Evolutionary conservation across 2,329 filamentous ascomycete genomes (phyloP).

Genomic region (Hirsutella minnesotensis): DNA sequence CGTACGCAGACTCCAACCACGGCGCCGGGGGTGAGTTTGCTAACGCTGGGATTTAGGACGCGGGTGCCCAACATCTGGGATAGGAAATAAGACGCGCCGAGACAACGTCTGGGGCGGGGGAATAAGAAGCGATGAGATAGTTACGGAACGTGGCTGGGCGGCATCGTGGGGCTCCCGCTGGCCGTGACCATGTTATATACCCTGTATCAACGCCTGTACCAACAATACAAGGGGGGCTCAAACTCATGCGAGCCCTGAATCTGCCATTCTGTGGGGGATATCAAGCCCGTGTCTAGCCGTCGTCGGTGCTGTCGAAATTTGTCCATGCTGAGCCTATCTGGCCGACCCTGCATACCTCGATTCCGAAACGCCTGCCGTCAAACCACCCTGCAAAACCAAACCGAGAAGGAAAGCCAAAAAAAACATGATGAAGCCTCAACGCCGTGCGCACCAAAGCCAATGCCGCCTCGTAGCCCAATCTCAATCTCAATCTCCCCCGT

Average conservation of each 20-base stretch:
- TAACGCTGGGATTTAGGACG: conserved; percentile 28
- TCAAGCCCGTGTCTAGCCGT: not conserved
- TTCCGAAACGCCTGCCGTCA: conserved; percentile 2
- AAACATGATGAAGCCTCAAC: conserved; percentile 2
- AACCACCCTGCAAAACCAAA: no score
- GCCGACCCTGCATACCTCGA: not conserved
- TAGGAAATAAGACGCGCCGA: conserved; percentile 26
- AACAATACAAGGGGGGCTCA: not conserved
- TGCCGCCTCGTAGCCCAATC: not conserved
- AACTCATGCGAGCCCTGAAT: not conserved
- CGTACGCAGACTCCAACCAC: conserved; percentile 43
- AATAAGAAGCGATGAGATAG: no score
- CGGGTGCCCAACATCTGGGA: conserved; percentile 46
- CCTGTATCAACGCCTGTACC: not conserved
- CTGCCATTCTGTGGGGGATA: not conserved
- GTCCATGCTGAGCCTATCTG: not conserved
- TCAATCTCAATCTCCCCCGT: not conserved
- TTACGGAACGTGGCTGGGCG: no score
- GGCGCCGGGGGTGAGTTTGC: not conserved
- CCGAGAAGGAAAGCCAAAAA: no score
- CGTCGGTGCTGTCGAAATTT: not conserved
- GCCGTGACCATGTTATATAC: not conserved
- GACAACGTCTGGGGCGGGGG: no score
- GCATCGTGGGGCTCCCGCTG: no score
- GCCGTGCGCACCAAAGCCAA: conserved; percentile 1